Conservation (phyloP, 345 rosid genomes). For the Heritiera fomes region DNA sequence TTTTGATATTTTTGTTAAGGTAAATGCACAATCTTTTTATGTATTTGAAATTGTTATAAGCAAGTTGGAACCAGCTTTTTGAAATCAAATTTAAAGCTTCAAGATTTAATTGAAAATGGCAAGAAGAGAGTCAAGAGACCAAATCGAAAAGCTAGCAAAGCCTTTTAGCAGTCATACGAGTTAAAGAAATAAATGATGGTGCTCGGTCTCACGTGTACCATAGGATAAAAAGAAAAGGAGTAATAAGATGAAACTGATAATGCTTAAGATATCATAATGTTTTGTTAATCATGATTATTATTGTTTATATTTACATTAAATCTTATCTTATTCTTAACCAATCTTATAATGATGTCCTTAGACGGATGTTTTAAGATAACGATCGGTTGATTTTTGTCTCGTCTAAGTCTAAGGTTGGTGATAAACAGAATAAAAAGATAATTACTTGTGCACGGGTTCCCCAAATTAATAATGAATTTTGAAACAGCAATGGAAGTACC, state of each 20-base stretch:
- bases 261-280: slow-evolving; percentile 37
- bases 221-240: slow-evolving; percentile 13
- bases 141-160: background rate
- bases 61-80: too few species aligned
- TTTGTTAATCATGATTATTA: slow-evolving; percentile 35
- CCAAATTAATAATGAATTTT: slow-evolving; percentile 19
- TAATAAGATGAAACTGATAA: slow-evolving; percentile 25
- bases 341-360: slow-evolving; percentile 31
- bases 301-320: background rate
- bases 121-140: background rate
- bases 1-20: too few species aligned
- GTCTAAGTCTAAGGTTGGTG: slow-evolving; percentile 6
- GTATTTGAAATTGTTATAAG: too few species aligned
- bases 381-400: slow-evolving; percentile 29
- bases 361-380: slow-evolving; percentile 18
- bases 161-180: slow-evolving; percentile 17
- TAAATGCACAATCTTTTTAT: too few species aligned
- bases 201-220: slow-evolving; percentile 40
- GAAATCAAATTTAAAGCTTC: too few species aligned
- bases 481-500: slow-evolving; percentile 23
- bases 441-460: slow-evolving; percentile 14
- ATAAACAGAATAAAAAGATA: slow-evolving; percentile 1
- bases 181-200: slow-evolving; percentile 29
- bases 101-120: background rate
- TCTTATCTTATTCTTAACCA: slow-evolving; percentile 26